Base-by-base conservation (phyloP, 1,284 basidiomycete genomes). In the Ganoderma sp. region DNA sequence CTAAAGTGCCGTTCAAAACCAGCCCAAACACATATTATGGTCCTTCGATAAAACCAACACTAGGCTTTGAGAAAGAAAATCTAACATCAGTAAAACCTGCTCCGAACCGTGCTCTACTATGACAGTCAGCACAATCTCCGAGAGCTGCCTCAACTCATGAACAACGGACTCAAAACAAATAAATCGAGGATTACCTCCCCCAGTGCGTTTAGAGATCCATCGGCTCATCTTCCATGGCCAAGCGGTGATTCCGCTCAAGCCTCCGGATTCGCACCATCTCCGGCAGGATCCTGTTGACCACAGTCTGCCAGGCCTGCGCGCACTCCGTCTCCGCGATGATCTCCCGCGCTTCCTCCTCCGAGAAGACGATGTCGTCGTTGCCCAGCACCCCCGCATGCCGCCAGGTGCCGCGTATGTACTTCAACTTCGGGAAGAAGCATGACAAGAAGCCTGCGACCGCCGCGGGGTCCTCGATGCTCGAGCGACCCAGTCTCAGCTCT, bases 401-500 rank as follows among this genome's bases (percentile, higher is more conserved):
- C 45, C 45, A 65, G 28, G 48, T 12, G 5, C 42, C 25, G 3
- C 39, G 56, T 42, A 65, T 19, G 17, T 59, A n/a, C 17, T 37
- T 28, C 22, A 65, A 7, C 8, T 22, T 37, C 32, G 62, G 58
- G 48, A 67, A 64, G 25, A 61, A 39, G 62, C 63, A 58, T 45
- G 66, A 64, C 57, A 67, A 28, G 50, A 64, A 61, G 45, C 62
- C 62, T 25, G 52, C 52, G 28, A 56, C 28, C 9, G 52, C 52
- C 2, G 32, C 52, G 0, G 25, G 52, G 52, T 34, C 19, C 28
- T 32, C 12, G 15, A 56, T 61, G 7, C 28, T 45, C 58, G 66
- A 67, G 17, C 45, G 62, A 15, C 66, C 66, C 17, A 67, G 28
- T 5, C 28, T 37, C 28, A 67, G 62, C 62, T 22, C 25, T 17